phyloP scores from a whole-genome alignment of 495 filamentous ascomycete species.

The Cryomyces minteri region DNA sequence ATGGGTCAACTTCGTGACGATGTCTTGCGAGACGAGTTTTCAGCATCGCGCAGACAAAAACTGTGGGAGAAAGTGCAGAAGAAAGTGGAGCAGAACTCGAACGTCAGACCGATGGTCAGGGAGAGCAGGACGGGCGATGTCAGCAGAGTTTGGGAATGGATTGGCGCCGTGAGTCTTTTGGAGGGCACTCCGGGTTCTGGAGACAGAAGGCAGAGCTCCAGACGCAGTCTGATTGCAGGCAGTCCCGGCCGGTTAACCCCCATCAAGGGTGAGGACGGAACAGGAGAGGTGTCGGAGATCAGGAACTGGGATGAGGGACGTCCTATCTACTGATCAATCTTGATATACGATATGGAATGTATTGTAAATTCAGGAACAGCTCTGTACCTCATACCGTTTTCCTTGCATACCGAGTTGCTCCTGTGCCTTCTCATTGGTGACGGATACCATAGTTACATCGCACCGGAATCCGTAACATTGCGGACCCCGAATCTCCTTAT shows the following conservation, averaged over 20 bases:
- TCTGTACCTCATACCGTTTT: not conserved
- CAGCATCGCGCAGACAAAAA: slow-evolving; percentile 46
- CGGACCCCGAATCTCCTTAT: not conserved
- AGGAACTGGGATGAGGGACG: slow-evolving; percentile 12
- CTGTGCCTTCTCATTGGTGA: not conserved
- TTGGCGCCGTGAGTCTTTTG: slow-evolving; percentile 37
- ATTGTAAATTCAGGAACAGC: not conserved
- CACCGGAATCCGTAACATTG: not conserved
- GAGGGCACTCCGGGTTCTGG: slow-evolving; percentile 18
- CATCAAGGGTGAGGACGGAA: not conserved
- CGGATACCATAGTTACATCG: not conserved
- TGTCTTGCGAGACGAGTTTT: slow-evolving; percentile 68
- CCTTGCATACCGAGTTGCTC: not conserved
- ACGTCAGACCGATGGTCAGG: slow-evolving; percentile 68
- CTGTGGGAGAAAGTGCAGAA: slow-evolving; percentile 66
- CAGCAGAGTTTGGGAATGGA: slow-evolving; percentile 89
- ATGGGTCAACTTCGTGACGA: slow-evolving; percentile 84
- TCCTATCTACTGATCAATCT: slow-evolving; percentile 11
- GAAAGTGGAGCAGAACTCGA: slow-evolving; percentile 84
- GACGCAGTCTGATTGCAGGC: slow-evolving; percentile 21
- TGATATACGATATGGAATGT: not conserved
- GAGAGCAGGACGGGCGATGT: slow-evolving; percentile 76
- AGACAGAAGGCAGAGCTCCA: slow-evolving; percentile 29
- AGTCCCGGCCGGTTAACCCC: slow-evolving; percentile 1
- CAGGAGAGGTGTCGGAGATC: slow-evolving; percentile 1